Evolutionary conservation across 2,329 filamentous ascomycete species (phyloP).

Genomic region (Dactylellina haptotyla): DNA sequence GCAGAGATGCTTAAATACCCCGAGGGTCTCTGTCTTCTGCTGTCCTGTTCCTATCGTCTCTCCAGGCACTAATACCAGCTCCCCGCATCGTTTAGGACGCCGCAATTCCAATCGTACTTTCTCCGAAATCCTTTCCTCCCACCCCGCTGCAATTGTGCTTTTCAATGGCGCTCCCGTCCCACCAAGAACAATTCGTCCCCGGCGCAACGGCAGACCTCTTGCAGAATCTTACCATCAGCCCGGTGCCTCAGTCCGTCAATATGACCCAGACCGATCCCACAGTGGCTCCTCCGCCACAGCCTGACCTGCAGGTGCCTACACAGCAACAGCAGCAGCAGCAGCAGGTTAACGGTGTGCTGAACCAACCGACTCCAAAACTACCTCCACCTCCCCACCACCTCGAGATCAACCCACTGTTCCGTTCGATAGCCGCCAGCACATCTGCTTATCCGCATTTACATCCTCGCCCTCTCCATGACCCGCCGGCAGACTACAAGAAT

Average conservation of each 20-base stretch:
- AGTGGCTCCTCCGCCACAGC: conserved; percentile 11
- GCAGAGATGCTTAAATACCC: too few species aligned
- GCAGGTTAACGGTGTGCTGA: too few species aligned
- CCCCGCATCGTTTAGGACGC: too few species aligned
- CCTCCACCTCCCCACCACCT: conserved; percentile 42
- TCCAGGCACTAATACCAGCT: too few species aligned
- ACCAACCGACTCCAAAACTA: conserved; percentile 21
- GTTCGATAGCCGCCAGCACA: conserved; percentile 51
- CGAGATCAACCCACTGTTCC: conserved; percentile 48
- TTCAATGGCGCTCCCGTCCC: conserved; percentile 17
- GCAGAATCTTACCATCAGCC: conserved; percentile 1
- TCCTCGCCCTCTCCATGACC: conserved; percentile 42
- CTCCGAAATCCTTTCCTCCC: too few species aligned
- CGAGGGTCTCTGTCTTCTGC: too few species aligned
- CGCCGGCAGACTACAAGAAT: conserved; percentile 37
- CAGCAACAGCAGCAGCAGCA: conserved; percentile 1
- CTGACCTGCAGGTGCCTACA: not conserved
- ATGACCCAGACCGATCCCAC: conserved; percentile 31
- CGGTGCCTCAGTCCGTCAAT: not conserved
- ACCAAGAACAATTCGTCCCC: conserved; percentile 12
- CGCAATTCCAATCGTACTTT: too few species aligned
- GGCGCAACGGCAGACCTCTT: not conserved
- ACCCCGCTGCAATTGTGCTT: not conserved
- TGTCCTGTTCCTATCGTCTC: too few species aligned
- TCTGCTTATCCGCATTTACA: conserved; percentile 45